Evolutionary conservation across 108 stramenopile species (phyloP).

Genomic region (Skeletonema marinoi): DNA sequence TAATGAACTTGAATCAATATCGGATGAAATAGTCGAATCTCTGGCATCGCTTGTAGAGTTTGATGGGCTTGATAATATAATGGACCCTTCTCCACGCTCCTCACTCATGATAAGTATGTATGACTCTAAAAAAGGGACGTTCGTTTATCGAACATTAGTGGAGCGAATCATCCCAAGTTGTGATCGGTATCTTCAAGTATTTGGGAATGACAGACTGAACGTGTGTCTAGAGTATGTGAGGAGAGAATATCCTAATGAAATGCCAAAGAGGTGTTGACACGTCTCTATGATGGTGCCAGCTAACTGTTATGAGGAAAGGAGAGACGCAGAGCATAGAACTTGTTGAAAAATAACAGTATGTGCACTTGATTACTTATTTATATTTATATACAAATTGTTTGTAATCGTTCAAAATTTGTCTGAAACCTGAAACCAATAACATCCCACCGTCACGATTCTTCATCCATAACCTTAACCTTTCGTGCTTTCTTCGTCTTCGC

Average conservation of each 20-base stretch:
- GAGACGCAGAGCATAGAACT: background rate
- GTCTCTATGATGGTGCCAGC: conserved; percentile 9
- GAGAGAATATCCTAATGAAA: conserved; percentile 48
- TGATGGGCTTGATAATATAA: conserved; percentile 81
- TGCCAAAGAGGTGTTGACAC: conserved; percentile 27
- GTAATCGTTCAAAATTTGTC: background rate
- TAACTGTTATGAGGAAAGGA: too few species aligned
- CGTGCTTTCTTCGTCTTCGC: background rate
- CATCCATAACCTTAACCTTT: too few species aligned
- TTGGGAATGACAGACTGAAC: conserved; percentile 27
- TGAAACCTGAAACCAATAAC: too few species aligned
- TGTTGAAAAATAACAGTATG: too few species aligned
- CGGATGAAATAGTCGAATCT: conserved; percentile 57
- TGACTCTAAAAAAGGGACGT: conserved; percentile 54
- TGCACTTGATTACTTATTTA: background rate
- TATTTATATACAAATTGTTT: background rate
- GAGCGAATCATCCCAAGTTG: conserved; percentile 67
- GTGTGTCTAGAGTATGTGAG: conserved; percentile 28
- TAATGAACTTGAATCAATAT: conserved; percentile 2
- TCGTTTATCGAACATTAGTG: conserved; percentile 66
- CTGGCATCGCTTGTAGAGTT: conserved; percentile 81
- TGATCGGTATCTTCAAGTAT: conserved; percentile 32
- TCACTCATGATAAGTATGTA: conserved; percentile 70
- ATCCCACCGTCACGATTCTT: too few species aligned
- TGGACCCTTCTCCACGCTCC: conserved; percentile 80